Percentiles rank a stretch among this genome's conserved stretches.
phyloP scores from a whole-genome alignment of 257 asterid species.

The Petunia secreta region DNA sequence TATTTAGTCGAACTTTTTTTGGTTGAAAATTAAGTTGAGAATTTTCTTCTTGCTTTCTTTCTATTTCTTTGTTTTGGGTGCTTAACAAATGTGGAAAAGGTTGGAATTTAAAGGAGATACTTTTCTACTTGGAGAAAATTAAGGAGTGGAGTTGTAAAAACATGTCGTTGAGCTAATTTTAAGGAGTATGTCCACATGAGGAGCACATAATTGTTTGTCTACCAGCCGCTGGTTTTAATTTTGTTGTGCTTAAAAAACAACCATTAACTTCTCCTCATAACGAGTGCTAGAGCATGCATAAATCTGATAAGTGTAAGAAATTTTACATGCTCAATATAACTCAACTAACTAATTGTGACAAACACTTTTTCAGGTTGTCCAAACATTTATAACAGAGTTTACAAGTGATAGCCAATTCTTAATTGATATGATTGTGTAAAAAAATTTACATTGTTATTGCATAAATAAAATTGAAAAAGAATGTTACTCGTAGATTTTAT shows the following conservation, averaged over 20 bases:
- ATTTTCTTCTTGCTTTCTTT: neutral
- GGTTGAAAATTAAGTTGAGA: neutral
- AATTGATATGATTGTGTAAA: neutral
- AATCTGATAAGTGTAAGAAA: too few relatives aligned
- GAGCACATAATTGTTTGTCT: neutral
- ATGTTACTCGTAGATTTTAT: too few relatives aligned
- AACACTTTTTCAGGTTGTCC: neutral
- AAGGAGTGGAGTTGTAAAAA: neutral
- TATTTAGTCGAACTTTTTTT: neutral
- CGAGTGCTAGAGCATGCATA: too few relatives aligned
- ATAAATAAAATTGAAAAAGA: too few relatives aligned
- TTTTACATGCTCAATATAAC: too few relatives aligned
- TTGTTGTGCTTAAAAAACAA: too few relatives aligned
- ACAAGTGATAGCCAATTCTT: neutral
- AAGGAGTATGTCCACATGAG: neutral
- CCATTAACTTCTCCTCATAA: too few relatives aligned
- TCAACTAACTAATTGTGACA: too few relatives aligned
- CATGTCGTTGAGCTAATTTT: neutral
- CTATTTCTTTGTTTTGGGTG: neutral
- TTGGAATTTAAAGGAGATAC: neutral
- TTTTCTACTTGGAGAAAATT: conserved; percentile 10
- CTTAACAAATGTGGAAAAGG: neutral
- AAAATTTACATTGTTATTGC: too few relatives aligned
- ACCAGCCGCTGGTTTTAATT: too few relatives aligned
- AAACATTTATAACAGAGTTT: too few relatives aligned